These are phyloP conservation scores for Scenedesmus sp. DNA, from an alignment of 163 green algal genomes.

Conservation along the genomic window DNA sequence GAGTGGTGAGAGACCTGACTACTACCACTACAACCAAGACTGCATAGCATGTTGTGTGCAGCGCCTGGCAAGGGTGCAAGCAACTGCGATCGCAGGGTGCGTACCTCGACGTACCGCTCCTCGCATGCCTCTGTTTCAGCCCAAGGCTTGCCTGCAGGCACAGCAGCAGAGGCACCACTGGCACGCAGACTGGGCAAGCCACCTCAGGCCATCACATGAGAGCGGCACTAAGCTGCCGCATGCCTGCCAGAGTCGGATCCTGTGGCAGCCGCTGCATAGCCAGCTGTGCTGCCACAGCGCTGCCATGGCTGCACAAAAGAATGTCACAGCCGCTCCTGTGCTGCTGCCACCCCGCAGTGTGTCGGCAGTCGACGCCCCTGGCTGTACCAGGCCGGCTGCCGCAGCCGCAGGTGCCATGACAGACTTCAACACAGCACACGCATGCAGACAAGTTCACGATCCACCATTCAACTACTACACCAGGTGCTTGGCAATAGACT, in stretches of 20 bases:
- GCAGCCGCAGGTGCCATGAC: no score
- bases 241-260: background rate
- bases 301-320: no score
- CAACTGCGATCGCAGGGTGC: background rate
- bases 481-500: background rate
- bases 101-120: slow-evolving; percentile 14
- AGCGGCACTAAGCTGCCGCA: background rate
- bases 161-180: background rate
- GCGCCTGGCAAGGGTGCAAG: background rate
- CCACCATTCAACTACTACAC: background rate
- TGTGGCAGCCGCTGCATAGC: no score
- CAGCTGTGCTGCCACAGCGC: no score
- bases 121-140: slow-evolving; percentile 37
- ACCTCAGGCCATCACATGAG: background rate
- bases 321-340: no score
- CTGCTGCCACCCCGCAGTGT: no score
- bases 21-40: background rate
- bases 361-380: no score
- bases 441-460: no score
- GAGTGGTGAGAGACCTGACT: background rate
- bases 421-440: no score
- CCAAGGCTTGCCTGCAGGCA: slow-evolving; percentile 22
- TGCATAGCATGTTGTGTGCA: no score
- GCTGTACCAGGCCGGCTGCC: no score
- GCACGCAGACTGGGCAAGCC: no score